phyloP scores from a whole-genome alignment of 2,329 filamentous ascomycete species.

The Madurella mycetomatis region DNA sequence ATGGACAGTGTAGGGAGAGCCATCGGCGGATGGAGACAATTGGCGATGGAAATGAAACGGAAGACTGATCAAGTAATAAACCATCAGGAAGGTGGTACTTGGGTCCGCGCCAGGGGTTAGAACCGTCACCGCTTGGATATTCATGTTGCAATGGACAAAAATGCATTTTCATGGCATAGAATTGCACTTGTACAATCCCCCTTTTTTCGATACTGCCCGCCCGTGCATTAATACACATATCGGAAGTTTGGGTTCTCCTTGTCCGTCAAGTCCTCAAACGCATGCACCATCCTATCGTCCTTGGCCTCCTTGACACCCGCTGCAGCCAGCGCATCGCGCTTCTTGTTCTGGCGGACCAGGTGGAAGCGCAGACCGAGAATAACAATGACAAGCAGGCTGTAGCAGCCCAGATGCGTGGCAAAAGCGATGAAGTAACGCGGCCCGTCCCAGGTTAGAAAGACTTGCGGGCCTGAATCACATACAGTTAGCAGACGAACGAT shows the following conservation, averaged over 20 bases:
- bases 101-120: too few relatives aligned
- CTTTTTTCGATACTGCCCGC: too few relatives aligned
- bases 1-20: not conserved
- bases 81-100: not conserved
- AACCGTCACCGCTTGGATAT: not conserved
- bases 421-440: constrained; percentile 68
- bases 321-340: constrained; percentile 46
- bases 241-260: constrained; percentile 57
- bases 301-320: constrained; percentile 38
- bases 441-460: constrained; percentile 56
- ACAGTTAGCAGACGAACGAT: not conserved
- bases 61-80: too few relatives aligned
- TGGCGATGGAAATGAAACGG: too few relatives aligned
- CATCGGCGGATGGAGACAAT: not conserved
- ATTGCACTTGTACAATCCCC: not conserved
- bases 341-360: constrained; percentile 53
- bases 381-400: constrained; percentile 54
- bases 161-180: too few relatives aligned
- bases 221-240: constrained; percentile 41
- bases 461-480: constrained; percentile 51
- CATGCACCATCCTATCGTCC: constrained; percentile 43
- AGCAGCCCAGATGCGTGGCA: constrained; percentile 65
- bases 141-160: too few relatives aligned
- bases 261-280: constrained; percentile 61
- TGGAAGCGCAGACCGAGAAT: constrained; percentile 57